phyloP scores from a whole-genome alignment of 306 rosid species.

The Abrus precatorius region DNA sequence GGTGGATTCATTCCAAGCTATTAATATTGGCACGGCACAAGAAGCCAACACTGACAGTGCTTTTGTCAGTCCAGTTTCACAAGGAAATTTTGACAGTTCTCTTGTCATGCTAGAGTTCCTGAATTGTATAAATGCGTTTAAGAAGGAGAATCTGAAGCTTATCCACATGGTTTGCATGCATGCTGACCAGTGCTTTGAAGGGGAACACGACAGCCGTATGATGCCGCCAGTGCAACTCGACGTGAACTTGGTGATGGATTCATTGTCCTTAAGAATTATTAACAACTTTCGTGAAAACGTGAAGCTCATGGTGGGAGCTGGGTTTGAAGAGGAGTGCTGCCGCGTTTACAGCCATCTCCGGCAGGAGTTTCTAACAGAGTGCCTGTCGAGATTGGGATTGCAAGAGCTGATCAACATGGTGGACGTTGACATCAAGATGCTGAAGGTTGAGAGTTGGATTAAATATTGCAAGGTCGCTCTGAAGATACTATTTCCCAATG shows the following conservation, averaged over 20 bases:
- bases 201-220: not conserved
- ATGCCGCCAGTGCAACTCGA: not conserved
- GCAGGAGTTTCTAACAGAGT: conserved; percentile 70
- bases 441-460: conserved; percentile 72
- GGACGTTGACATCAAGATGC: conserved; percentile 62
- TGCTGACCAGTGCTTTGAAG: not conserved
- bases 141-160: not conserved
- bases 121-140: conserved; percentile 2
- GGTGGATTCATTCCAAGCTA: not conserved
- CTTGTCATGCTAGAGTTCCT: not conserved
- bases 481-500: conserved; percentile 69
- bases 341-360: conserved; percentile 67
- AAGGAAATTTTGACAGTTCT: not conserved
- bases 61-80: not conserved
- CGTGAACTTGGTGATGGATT: conserved; percentile 66
- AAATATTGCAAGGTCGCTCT: conserved; percentile 58
- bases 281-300: conserved; percentile 72
- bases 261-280: conserved; percentile 61
- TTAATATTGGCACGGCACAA: too few relatives aligned
- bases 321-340: conserved; percentile 69
- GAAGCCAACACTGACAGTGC: not conserved
- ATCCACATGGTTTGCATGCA: not conserved
- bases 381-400: conserved; percentile 63
- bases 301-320: conserved; percentile 67
- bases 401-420: conserved; percentile 62